Conservation (phyloP, 352 stramenopile species). For the Saprolegnia parasitica region DNA sequence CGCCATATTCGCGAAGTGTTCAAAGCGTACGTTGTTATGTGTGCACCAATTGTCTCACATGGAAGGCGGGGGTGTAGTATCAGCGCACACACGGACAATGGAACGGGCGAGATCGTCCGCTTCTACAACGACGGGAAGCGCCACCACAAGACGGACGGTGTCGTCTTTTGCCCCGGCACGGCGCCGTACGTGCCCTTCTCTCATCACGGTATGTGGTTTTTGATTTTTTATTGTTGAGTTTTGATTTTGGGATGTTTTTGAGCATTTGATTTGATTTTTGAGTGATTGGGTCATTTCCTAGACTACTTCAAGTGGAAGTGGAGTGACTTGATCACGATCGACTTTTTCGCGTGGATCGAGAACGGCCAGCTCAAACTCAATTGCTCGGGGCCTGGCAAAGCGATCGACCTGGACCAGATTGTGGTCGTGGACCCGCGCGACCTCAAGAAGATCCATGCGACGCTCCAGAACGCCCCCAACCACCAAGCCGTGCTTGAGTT, state of each 20-base stretch:
- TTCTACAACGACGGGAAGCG: slow-evolving; percentile 82
- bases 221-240: too few species aligned
- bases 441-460: slow-evolving; percentile 55
- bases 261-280: too few species aligned
- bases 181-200: slow-evolving; percentile 80
- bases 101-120: slow-evolving; percentile 36
- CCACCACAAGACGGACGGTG: slow-evolving; percentile 84
- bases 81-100: background rate
- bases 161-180: slow-evolving; percentile 84
- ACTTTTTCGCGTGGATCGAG: slow-evolving; percentile 66
- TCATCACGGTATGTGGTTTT: slow-evolving; percentile 39
- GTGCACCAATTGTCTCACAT: too few species aligned
- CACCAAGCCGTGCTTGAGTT: slow-evolving; percentile 79
- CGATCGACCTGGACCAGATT: slow-evolving; percentile 80
- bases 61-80: too few species aligned
- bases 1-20: slow-evolving; percentile 82
- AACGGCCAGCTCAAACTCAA: slow-evolving; percentile 57
- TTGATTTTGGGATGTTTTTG: too few species aligned
- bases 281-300: background rate
- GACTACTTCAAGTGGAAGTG: slow-evolving; percentile 92
- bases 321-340: slow-evolving; percentile 85
- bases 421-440: slow-evolving; percentile 77
- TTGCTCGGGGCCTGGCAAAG: slow-evolving; percentile 66
- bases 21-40: slow-evolving; percentile 35
- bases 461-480: slow-evolving; percentile 52